Conservation (phyloP, 768 basidiomycete genomes). For the Lentinula edodes region DNA sequence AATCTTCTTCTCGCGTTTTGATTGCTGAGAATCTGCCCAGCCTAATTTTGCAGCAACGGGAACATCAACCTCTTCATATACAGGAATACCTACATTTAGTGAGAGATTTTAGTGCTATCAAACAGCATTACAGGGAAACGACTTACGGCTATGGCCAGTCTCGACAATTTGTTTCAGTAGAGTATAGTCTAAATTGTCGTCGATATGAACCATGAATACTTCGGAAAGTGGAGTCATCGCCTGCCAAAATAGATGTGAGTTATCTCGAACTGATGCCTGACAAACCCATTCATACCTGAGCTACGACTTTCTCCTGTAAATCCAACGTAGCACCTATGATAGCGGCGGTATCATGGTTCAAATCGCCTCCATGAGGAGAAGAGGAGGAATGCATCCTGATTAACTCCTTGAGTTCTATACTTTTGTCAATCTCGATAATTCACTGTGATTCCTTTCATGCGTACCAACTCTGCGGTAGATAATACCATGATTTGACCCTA, state of each 20-base stretch:
- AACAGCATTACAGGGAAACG: background rate
- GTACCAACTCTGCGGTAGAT: slow-evolving; percentile 74
- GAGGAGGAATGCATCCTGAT: slow-evolving; percentile 81
- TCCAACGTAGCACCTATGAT: slow-evolving; percentile 91
- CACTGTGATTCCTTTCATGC: background rate
- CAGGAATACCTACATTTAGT: slow-evolving; percentile 42
- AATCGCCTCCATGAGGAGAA: slow-evolving; percentile 75
- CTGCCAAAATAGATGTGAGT: slow-evolving; percentile 21
- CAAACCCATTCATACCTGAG: slow-evolving; percentile 36
- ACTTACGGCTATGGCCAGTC: slow-evolving; percentile 69
- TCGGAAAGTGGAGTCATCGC: slow-evolving; percentile 78
- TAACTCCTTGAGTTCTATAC: slow-evolving; percentile 74
- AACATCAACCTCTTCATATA: slow-evolving; percentile 73
- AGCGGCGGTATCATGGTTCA: slow-evolving; percentile 80
- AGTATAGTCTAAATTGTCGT: slow-evolving; percentile 76
- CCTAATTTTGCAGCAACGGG: slow-evolving; percentile 16
- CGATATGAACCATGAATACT: slow-evolving; percentile 83
- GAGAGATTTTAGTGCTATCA: background rate
- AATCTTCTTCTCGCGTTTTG: slow-evolving; percentile 62
- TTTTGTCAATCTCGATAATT: background rate
- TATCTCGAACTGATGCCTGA: background rate
- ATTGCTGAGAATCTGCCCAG: background rate
- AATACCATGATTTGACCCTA: slow-evolving; percentile 86
- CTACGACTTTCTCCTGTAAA: slow-evolving; percentile 80
- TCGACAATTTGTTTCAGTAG: slow-evolving; percentile 70